Conservation (phyloP, 352 stramenopile species). For the Globisporangium middletonii region DNA sequence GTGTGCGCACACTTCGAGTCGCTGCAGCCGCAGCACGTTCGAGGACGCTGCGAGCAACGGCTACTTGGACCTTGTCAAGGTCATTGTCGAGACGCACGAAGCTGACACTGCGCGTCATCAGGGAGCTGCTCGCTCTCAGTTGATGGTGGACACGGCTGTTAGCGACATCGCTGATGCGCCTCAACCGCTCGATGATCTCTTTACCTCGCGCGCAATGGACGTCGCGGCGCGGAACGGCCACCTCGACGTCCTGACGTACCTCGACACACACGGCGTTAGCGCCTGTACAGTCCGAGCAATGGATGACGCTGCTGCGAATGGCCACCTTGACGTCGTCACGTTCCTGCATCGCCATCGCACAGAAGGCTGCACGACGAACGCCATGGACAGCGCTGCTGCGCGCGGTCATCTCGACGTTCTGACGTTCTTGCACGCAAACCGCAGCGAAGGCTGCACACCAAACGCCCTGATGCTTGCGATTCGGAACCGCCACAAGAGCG, state of each 20-base stretch:
- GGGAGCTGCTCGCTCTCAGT: background rate
- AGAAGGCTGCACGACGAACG: background rate
- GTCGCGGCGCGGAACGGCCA: background rate
- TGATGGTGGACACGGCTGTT: no score
- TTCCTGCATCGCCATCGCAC: constrained; percentile 1
- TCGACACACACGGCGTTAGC: background rate
- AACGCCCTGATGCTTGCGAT: background rate
- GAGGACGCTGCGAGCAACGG: background rate
- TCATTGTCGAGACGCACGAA: constrained; percentile 3
- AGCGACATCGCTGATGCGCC: background rate
- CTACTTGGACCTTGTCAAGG: background rate
- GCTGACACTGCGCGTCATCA: no score
- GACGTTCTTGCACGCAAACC: background rate
- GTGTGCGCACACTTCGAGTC: background rate
- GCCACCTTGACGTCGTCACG: background rate
- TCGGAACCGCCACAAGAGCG: background rate
- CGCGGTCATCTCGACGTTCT: background rate
- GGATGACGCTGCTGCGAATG: background rate
- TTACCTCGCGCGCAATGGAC: background rate
- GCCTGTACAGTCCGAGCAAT: background rate
- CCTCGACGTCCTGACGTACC: background rate
- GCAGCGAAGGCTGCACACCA: background rate
- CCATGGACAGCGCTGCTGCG: background rate
- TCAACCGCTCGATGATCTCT: no score
- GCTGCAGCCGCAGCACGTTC: background rate